Percentiles rank a stretch among this genome's conserved stretches.
Conservation (phyloP, 2,329 filamentous ascomycete species). For the Colletotrichum higginsianum region DNA sequence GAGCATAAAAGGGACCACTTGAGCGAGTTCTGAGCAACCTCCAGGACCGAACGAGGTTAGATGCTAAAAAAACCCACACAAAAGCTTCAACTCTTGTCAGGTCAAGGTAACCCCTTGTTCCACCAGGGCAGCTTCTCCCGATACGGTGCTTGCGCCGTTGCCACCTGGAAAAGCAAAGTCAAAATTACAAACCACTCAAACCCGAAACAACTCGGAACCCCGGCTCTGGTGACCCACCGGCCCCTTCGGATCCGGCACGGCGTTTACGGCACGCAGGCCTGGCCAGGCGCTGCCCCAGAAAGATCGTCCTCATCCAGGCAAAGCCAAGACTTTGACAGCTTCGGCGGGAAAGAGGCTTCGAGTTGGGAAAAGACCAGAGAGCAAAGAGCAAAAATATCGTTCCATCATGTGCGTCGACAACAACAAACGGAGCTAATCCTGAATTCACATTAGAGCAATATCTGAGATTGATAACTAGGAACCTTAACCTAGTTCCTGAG, state of each 20-base stretch:
- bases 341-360: background rate
- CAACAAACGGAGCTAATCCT: background rate
- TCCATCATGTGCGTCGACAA: background rate
- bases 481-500: background rate
- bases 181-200: slow-evolving; percentile 27
- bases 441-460: background rate
- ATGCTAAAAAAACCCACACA: background rate
- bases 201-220: slow-evolving; percentile 31
- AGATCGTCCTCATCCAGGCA: slow-evolving; percentile 30
- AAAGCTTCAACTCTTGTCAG: background rate
- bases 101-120: background rate
- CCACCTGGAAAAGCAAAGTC: slow-evolving; percentile 10
- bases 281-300: slow-evolving; percentile 20
- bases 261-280: slow-evolving; percentile 23
- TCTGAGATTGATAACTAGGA: background rate
- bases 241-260: slow-evolving; percentile 30
- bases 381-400: background rate
- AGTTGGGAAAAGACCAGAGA: background rate
- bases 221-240: slow-evolving; percentile 5
- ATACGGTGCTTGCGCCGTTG: slow-evolving; percentile 3
- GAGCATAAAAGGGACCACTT: background rate
- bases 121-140: slow-evolving; percentile 1
- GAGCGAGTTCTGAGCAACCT: too few relatives aligned
- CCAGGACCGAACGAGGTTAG: background rate
- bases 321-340: slow-evolving; percentile 37